A percentile compares a stretch with the other conserved stretches of the same genome.
Evolutionary conservation across 169 alveolate species (phyloP).

Genomic region (Plasmodium adleri): DNA sequence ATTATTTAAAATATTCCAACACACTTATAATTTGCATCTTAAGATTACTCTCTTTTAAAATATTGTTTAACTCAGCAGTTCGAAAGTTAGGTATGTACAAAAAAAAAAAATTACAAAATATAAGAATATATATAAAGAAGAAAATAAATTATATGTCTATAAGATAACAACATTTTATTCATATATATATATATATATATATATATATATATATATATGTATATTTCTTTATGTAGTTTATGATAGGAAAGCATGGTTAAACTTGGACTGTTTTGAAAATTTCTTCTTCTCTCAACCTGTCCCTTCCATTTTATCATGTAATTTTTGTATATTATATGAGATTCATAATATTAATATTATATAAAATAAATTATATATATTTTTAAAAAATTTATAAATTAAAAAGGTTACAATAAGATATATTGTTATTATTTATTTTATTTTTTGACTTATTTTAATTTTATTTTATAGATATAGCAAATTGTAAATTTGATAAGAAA

Average conservation of each 20-base stretch:
- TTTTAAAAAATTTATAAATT: too few species aligned
- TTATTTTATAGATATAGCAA: slow-evolving; percentile 43
- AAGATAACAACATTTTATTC: not conserved
- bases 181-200: not conserved
- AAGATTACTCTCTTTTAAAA: slow-evolving; percentile 51
- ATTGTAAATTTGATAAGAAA: slow-evolving; percentile 38
- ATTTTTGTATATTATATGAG: not conserved
- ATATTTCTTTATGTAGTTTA: slow-evolving; percentile 17
- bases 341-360: too few species aligned
- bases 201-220: not conserved
- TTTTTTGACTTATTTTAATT: not conserved
- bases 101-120: not conserved
- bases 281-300: slow-evolving; percentile 61
- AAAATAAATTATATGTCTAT: not conserved
- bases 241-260: slow-evolving; percentile 33
- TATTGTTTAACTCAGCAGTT: slow-evolving; percentile 67
- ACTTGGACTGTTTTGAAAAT: slow-evolving; percentile 61
- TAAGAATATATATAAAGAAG: not conserved
- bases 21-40: slow-evolving; percentile 51
- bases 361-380: too few species aligned
- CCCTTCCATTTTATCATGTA: slow-evolving; percentile 64
- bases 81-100: slow-evolving; percentile 36
- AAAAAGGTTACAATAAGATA: too few species aligned
- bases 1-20: slow-evolving; percentile 57
- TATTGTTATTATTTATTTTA: not conserved